Base-by-base conservation (phyloP, 116 monocot species). In the Phalaenopsis hybrid region DNA sequence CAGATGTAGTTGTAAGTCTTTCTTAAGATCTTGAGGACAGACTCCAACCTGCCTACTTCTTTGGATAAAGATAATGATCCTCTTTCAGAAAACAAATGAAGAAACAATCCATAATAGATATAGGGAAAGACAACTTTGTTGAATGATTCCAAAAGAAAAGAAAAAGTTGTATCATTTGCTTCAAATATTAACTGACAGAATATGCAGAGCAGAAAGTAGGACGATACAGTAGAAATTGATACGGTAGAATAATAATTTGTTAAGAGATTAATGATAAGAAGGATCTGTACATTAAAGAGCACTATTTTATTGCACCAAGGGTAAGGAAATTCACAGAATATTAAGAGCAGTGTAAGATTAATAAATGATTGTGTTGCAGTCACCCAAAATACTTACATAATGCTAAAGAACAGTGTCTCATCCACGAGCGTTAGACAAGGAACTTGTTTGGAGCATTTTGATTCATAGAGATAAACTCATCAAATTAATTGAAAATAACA, bases 1-100 rank as follows among this genome's bases (percentile, higher is more conserved):
- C 90, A 91, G 51, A 94, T 93, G 80, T 93, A 98, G 84, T 93
- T 83, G 79, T 94, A 97, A 25, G 94, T 93, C 83, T 84, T 93
- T 57, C 91, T 91, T 79, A 91, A 92, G 41, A 98, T 91, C 86
- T 95, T 98, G 83, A 98, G 91, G 49, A 96, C 67, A 13, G 90
- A 85, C 72, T 94, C 90, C 45, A 96, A 96, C 69, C 44, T 86
- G 11, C 85, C 74, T 25, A 59, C 49, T 33, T 28, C 28, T 28
- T 83, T 87, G 33, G 85, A 79, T 45, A 80, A 51, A 75, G 88
- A 94, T 43, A 94, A 89, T 15, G 89, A 84, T 65, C 90, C 94
- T 87, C 70, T 55, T 79, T 84, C 57, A 88, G 28, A 28, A 28
- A 28, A 28, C 16, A 51, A 17, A 6, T 18, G 51, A 77, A 77